phyloP scores from a whole-genome alignment of 164 flowering plant genomes.

The Stephania japonica region DNA sequence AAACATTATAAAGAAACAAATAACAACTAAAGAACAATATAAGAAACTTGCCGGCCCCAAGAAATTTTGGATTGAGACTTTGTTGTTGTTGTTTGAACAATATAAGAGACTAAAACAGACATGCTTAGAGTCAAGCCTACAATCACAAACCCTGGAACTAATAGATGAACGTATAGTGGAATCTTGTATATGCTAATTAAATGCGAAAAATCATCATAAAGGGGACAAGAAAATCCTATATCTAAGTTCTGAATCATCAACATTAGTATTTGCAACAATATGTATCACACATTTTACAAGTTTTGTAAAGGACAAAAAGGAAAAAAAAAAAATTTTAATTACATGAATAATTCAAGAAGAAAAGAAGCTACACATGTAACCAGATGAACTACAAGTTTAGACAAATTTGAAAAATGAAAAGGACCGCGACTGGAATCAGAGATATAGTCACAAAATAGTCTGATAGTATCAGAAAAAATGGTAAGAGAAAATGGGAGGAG shows the following conservation, averaged over 20 bases:
- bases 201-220: neutral
- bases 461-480: neutral
- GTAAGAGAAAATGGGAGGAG: neutral
- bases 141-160: neutral
- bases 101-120: neutral
- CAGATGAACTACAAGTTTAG: neutral
- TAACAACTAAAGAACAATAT: neutral
- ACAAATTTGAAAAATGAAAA: too few species aligned
- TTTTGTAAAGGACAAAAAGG: neutral
- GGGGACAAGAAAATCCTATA: neutral
- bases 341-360: neutral
- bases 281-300: neutral
- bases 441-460: too few species aligned
- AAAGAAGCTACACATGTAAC: neutral
- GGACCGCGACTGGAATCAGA: too few species aligned
- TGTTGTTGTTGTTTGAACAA: too few species aligned
- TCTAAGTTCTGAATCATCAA: neutral
- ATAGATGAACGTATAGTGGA: neutral
- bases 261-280: neutral
- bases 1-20: neutral
- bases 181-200: neutral
- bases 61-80: too few species aligned
- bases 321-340: neutral
- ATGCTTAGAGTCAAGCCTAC: neutral
- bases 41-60: neutral